A percentile compares a stretch with the other conserved stretches of the same genome.
phyloP scores from a whole-genome alignment of 2,329 filamentous ascomycete genomes.

The Remersonia thermophila region DNA sequence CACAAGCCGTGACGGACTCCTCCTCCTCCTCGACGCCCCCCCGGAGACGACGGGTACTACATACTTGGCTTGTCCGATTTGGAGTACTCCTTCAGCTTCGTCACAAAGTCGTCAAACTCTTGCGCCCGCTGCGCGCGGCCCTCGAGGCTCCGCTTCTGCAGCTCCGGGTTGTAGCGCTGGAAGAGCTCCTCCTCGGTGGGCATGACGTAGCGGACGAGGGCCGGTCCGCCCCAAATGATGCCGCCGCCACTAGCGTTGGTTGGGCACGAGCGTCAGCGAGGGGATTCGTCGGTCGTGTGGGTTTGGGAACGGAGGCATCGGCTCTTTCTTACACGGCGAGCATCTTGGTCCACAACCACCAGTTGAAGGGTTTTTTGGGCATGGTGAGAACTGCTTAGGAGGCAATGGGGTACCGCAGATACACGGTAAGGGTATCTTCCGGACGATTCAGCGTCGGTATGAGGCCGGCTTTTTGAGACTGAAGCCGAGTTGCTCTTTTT shows the following conservation, averaged over 20 bases:
- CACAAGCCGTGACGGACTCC: too few relatives aligned
- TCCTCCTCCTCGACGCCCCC: too few relatives aligned
- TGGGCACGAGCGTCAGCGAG: too few relatives aligned
- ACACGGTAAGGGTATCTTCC: too few relatives aligned
- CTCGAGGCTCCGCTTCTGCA: conserved; percentile 81
- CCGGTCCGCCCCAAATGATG: conserved; percentile 73
- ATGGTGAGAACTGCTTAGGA: conserved; percentile 6
- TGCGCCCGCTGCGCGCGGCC: conserved; percentile 61
- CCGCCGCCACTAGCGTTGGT: conserved; percentile 48
- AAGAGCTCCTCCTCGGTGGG: conserved; percentile 90
- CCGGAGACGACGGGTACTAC: conserved; percentile 22
- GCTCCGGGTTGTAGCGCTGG: conserved; percentile 82
- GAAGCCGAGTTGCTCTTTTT: too few relatives aligned
- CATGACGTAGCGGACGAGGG: conserved; percentile 64
- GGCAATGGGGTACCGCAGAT: too few relatives aligned
- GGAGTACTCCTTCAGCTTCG: conserved; percentile 71
- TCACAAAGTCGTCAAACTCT: conserved; percentile 84
- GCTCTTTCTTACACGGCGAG: conserved; percentile 49
- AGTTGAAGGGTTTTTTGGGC: conserved; percentile 37
- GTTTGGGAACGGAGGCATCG: too few relatives aligned
- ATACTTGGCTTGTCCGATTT: conserved; percentile 86
- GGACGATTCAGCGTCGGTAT: too few relatives aligned
- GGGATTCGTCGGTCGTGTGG: too few relatives aligned
- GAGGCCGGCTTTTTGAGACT: too few relatives aligned
- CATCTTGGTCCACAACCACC: conserved; percentile 57